A percentile compares a stretch with the other conserved stretches of the same genome.
These are phyloP conservation scores for Prunus yedoensis DNA, from an alignment of 331 rosid species.

Conservation along the genomic window DNA sequence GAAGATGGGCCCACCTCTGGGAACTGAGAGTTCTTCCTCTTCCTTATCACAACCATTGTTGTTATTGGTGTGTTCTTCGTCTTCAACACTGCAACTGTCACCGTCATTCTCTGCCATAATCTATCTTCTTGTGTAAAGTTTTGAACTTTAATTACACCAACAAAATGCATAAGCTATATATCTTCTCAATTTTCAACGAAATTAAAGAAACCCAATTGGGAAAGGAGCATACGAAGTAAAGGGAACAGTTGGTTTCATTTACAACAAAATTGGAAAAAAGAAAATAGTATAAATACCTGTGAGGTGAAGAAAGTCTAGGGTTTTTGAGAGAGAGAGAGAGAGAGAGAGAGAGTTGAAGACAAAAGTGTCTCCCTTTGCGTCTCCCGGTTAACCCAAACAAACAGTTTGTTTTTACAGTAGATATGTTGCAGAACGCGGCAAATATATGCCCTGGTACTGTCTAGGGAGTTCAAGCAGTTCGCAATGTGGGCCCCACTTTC, in stretches of 20 bases:
- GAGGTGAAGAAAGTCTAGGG: not conserved
- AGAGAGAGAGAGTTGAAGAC: not conserved
- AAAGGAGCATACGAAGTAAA: not conserved
- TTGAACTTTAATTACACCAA: not conserved
- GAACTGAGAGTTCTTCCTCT: conserved; percentile 42
- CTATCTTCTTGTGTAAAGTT: not conserved
- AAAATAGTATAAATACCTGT: not conserved
- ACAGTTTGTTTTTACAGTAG: not conserved
- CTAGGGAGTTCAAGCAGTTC: too few species aligned
- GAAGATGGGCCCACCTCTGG: conserved; percentile 83
- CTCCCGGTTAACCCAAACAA: not conserved
- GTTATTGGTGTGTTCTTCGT: not conserved
- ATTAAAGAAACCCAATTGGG: not conserved
- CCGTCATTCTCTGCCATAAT: conserved; percentile 8
- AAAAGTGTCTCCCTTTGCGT: not conserved
- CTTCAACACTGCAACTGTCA: not conserved
- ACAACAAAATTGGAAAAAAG: not conserved
- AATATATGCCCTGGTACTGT: too few species aligned
- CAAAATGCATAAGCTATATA: not conserved
- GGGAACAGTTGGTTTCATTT: not conserved
- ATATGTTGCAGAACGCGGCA: not conserved
- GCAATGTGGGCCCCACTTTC: not conserved
- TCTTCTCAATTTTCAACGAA: not conserved
- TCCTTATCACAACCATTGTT: not conserved
- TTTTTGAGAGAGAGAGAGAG: not conserved